These are phyloP conservation scores for Talaromyces rugulosus DNA, from an alignment of 2,329 filamentous ascomycete species.

Conservation along the genomic window DNA sequence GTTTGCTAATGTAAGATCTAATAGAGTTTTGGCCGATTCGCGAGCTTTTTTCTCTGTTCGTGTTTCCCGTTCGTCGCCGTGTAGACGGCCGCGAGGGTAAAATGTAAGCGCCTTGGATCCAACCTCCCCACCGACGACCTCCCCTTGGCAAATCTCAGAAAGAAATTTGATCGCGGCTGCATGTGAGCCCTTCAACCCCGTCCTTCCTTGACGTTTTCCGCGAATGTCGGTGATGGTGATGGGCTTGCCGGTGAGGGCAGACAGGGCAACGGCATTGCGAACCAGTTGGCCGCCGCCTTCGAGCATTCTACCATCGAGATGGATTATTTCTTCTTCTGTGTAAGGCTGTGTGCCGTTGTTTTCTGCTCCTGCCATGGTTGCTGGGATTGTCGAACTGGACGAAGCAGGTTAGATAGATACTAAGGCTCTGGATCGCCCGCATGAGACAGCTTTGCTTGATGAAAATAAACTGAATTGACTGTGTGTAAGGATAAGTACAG, in stretches of 20 bases:
- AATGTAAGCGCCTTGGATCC: conserved; percentile 34
- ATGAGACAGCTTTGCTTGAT: too few species aligned
- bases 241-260: conserved; percentile 48
- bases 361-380: not conserved
- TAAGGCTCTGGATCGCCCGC: too few species aligned
- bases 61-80: not conserved
- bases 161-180: conserved; percentile 53
- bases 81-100: conserved; percentile 18
- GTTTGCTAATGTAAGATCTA: not conserved
- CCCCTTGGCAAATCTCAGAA: conserved; percentile 45
- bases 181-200: conserved; percentile 56
- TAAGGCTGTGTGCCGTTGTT: not conserved
- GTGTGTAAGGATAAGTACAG: too few species aligned
- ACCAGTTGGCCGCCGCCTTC: conserved; percentile 62
- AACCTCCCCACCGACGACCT: conserved; percentile 29
- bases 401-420: too few species aligned
- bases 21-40: not conserved
- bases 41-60: not conserved
- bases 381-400: not conserved
- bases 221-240: conserved; percentile 52
- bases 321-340: conserved; percentile 17
- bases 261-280: conserved; percentile 53
- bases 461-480: too few species aligned
- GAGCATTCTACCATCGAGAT: conserved; percentile 53
- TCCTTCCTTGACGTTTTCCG: conserved; percentile 46